Base-by-base conservation (phyloP, 192 early-diverging fungal genomes). In the Obelidium mucronatum region DNA sequence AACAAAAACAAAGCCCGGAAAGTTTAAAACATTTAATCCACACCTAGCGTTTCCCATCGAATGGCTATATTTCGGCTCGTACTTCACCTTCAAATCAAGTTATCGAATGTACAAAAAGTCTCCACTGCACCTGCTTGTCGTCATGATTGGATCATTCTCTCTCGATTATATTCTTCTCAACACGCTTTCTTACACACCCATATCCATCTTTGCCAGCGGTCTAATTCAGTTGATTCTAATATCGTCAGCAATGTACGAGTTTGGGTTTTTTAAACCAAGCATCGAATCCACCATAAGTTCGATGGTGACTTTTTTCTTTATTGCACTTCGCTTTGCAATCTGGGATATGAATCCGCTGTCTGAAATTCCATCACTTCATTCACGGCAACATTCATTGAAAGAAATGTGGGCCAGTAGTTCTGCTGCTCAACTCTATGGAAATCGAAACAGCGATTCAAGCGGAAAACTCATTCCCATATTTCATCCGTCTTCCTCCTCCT, bases 21-120 rank as follows among this genome's bases (percentile, higher is more conserved):
- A n/a, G 1, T 75, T 62, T 31, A 6, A 24, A 76, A 30, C n/a
- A 24, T 35, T 28, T 78, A 36, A 52, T 77, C 40, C 30, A 28
- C 15, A 31, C 22, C 42, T 62, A 82, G 81, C 64, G 15, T 84
- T 84, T 67, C 83, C 83, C 2, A 66, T 84, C 40, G 83, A 84
- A 74, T 84, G 81, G 81, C n/a, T 84, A 28, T 80, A 85, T 37
- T 83, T 84, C 48, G 35, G 76, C 15, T 53, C 60, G 44, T 78
- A 77, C 60, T 36, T 66, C n/a, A 54, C 84, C 1, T 70, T 70
- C 17, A 26, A 40, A 28, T 48, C 52, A 22, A 80, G 66, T 24
- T 72, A 81, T 35, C 24, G 63, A 22, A 62, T 83, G 17, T 40
- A 77, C 6, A 31, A 71, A 1, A 53, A 51, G 4, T n/a, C 75